Conservation (phyloP, 2,329 filamentous ascomycete species). For the Colletotrichum echinochloae region DNA sequence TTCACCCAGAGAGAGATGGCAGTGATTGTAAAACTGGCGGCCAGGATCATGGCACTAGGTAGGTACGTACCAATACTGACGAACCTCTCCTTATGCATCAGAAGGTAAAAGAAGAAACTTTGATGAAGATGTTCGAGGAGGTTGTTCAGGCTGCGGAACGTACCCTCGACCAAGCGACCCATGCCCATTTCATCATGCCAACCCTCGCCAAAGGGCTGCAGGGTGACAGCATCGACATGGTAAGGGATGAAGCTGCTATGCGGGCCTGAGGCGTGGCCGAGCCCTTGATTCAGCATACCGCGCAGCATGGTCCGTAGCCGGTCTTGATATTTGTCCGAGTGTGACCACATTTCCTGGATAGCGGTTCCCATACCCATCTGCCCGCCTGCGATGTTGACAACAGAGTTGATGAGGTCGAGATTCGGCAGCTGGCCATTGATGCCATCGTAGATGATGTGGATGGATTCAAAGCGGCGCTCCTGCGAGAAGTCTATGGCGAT, state of each 20-base stretch:
- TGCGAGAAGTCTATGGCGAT: constrained; percentile 94
- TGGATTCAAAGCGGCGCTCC: constrained; percentile 83
- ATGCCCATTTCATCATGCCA: constrained; percentile 99
- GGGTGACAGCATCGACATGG: constrained; percentile 94
- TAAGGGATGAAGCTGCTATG: constrained; percentile 98
- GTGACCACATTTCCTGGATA: constrained; percentile 87
- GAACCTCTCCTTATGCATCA: constrained; percentile 92
- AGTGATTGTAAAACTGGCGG: constrained; percentile 94
- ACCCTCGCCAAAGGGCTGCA: constrained; percentile 89
- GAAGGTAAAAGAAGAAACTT: constrained; percentile 98
- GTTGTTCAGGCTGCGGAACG: constrained; percentile 95
- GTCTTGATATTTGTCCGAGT: constrained; percentile 81
- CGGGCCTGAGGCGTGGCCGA: constrained; percentile 89
- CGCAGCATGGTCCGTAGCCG: constrained; percentile 89
- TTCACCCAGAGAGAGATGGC: constrained; percentile 94
- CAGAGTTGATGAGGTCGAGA: constrained; percentile 94
- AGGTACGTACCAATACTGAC: constrained; percentile 98
- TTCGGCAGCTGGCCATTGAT: constrained; percentile 97
- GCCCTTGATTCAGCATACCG: constrained; percentile 91
- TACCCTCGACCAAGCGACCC: constrained; percentile 87
- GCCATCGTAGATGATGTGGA: constrained; percentile 95
- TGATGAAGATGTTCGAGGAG: constrained; percentile 96
- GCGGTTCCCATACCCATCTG: constrained; percentile 91
- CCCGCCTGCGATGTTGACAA: constrained; percentile 85
- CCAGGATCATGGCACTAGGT: constrained; percentile 96